Conservation (phyloP, 768 basidiomycete genomes). For the Hydnum rufescens region DNA sequence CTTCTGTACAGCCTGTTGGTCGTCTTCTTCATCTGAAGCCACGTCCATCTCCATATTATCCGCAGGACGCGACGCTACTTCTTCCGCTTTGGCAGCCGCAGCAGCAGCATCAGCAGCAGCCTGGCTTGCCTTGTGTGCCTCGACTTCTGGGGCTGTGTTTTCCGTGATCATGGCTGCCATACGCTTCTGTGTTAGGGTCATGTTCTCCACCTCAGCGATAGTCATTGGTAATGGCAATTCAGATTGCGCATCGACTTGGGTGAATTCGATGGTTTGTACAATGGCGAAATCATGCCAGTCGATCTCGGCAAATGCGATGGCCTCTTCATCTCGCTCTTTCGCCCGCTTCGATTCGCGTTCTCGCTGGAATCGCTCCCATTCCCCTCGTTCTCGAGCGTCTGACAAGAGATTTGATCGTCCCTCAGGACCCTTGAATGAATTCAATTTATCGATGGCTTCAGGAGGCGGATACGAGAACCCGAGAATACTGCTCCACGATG, state of each 20-base stretch:
- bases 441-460: slow-evolving; percentile 50
- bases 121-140: slow-evolving; percentile 60
- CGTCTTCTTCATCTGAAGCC: slow-evolving; percentile 44
- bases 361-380: slow-evolving; percentile 71
- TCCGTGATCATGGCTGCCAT: slow-evolving; percentile 99
- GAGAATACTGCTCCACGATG: slow-evolving; percentile 89
- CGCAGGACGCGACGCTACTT: slow-evolving; percentile 19
- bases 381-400: slow-evolving; percentile 53
- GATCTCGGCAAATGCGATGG: slow-evolving; percentile 90
- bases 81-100: slow-evolving; percentile 40
- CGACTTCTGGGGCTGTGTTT: slow-evolving; percentile 70
- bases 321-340: slow-evolving; percentile 84
- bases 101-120: slow-evolving; percentile 75
- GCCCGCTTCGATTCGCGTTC: slow-evolving; percentile 72
- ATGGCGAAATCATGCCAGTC: slow-evolving; percentile 99
- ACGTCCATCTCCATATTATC: slow-evolving; percentile 49
- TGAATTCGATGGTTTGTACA: slow-evolving; percentile 96
- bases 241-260: slow-evolving; percentile 69
- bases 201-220: slow-evolving; percentile 82
- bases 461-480: slow-evolving; percentile 69
- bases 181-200: slow-evolving; percentile 91
- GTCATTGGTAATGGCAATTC: slow-evolving; percentile 96
- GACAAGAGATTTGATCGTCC: slow-evolving; percentile 66
- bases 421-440: slow-evolving; percentile 39
- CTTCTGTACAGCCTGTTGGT: slow-evolving; percentile 22